Base-by-base conservation (phyloP, 352 stramenopile genomes). In the Globisporangium acanthophoron region DNA sequence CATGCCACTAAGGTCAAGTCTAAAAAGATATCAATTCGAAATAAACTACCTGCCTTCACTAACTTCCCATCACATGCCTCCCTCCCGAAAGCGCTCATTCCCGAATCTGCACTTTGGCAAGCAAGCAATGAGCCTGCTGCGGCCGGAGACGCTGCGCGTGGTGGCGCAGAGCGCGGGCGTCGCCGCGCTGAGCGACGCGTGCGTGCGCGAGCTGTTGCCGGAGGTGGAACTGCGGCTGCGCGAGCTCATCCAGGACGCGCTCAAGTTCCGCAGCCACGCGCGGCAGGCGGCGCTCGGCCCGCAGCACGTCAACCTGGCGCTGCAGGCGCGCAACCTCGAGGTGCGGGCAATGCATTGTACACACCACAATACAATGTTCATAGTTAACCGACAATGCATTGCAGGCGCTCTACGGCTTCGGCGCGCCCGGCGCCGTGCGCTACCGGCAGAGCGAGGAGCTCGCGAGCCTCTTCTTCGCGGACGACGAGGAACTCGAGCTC, bases 191-290 rank as follows among this genome's bases (percentile, higher is more conserved):
- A 80, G 68, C 57, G 68, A 80, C 45, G 80, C 77, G 29, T 90
- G 78, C 57, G 70, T 90, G 52, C 61, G 62, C 15, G 80, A 88
- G 58, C 59, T 94, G 40, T 74, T 92, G 9, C 79, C 83, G 0
- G 80, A 94, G 53, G 75, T 92, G 48, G 85, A 94, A 68, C 66
- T 94, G 18, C 82, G 85, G 29, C 70, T 94, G 64, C 85, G 85
- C 18, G 77, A 92, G 69, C 63, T 94, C 49, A 74, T 94, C 16
- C 85, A 94, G 70, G 82, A 94, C 54, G 82, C 85, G 57, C 78
- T 92, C 56, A 92, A 94, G 73, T 94, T 92, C 59, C 77, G 86
- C 58, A 69, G 65, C 33, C 85, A 94, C 66, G 78, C 80, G 33
- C 85, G 83, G 56, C 73, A 78, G 21, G 52, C 72, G 15, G 64